phyloP scores from a whole-genome alignment of 352 stramenopile genomes.

The Halophytophthora polymorphica region DNA sequence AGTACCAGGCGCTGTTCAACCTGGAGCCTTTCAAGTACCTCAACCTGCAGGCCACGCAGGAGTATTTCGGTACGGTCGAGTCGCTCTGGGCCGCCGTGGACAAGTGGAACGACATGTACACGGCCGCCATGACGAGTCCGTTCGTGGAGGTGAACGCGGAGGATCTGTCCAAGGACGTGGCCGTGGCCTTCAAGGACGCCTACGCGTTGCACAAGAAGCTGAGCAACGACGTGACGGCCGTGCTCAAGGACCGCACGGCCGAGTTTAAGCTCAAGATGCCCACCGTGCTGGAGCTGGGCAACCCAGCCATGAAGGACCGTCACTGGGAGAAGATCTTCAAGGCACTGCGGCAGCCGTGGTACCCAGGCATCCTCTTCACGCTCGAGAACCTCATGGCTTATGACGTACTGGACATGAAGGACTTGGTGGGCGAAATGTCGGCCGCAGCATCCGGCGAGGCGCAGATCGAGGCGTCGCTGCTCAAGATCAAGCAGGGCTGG shows the following conservation, averaged over 20 bases:
- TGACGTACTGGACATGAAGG: conserved; percentile 87
- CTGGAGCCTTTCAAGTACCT: conserved; percentile 88
- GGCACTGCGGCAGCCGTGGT: conserved; percentile 82
- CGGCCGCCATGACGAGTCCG: conserved; percentile 70
- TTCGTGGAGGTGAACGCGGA: conserved; percentile 90
- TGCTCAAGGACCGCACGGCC: conserved; percentile 83
- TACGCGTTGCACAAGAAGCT: conserved; percentile 91
- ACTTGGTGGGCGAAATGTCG: conserved; percentile 83
- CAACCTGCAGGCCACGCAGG: conserved; percentile 83
- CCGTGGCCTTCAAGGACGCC: conserved; percentile 85
- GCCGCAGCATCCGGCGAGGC: conserved; percentile 85
- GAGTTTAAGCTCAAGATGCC: conserved; percentile 92
- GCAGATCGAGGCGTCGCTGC: conserved; percentile 87
- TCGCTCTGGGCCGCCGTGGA: conserved; percentile 83
- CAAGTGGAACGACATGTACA: conserved; percentile 85
- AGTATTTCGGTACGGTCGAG: conserved; percentile 84
- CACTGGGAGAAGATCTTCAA: conserved; percentile 96
- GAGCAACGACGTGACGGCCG: conserved; percentile 85
- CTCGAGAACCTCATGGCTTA: conserved; percentile 87
- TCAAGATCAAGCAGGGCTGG: conserved; percentile 89
- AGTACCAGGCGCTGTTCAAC: conserved; percentile 92
- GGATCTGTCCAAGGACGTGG: conserved; percentile 85
- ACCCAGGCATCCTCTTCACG: conserved; percentile 86
- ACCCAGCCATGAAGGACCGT: conserved; percentile 90
- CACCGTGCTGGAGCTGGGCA: conserved; percentile 90